Evolutionary conservation across 345 rosid genomes (phyloP).

Genomic region (Ceriops decandra): DNA sequence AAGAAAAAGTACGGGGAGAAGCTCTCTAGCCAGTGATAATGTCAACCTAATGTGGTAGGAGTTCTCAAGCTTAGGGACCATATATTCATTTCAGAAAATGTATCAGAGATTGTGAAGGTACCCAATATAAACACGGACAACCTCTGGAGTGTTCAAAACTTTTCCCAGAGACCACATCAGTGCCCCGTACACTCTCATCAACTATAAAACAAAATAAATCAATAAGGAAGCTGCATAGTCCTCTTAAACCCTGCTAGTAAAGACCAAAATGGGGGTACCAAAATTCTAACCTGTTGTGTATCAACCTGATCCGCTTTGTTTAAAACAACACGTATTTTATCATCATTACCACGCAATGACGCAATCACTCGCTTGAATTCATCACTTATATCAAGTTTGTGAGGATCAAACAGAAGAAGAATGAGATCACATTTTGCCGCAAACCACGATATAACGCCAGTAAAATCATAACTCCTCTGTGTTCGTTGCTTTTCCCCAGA

Average conservation of each 20-base stretch:
- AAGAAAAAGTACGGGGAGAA: neutral
- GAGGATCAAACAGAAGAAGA: conserved; percentile 30
- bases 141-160: conserved; percentile 29
- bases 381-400: conserved; percentile 28
- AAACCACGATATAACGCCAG: conserved; percentile 33
- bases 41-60: too few species aligned
- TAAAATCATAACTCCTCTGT: conserved; percentile 29
- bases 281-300: conserved; percentile 22
- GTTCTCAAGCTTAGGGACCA: too few species aligned
- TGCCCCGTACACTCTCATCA: conserved; percentile 33
- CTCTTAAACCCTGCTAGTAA: neutral
- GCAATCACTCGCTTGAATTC: conserved; percentile 29
- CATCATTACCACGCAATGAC: conserved; percentile 25
- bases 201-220: neutral
- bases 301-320: conserved; percentile 27
- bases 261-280: neutral
- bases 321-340: conserved; percentile 28
- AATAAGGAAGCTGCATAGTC: neutral
- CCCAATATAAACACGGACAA: conserved; percentile 25
- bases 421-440: conserved; percentile 27
- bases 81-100: too few species aligned
- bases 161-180: conserved; percentile 30
- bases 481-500: conserved; percentile 30
- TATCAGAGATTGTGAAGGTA: conserved; percentile 3
- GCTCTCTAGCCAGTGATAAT: too few species aligned